Conservation (phyloP, 331 rosid species). For the Quercus phellos region DNA sequence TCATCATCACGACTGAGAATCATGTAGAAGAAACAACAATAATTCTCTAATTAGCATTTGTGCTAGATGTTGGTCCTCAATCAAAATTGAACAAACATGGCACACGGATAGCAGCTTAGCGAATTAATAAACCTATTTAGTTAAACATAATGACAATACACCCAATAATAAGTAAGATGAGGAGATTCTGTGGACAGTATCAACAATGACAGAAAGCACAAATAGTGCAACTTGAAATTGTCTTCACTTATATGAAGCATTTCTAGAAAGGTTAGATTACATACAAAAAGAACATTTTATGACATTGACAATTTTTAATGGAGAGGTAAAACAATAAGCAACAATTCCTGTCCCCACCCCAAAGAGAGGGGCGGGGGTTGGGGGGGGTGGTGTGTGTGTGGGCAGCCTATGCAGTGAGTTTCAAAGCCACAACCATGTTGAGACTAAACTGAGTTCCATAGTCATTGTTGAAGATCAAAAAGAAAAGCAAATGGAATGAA, state of each 20-base stretch:
- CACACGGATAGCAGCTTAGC: not conserved
- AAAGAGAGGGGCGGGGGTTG: too few species aligned
- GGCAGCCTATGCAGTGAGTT: not conserved
- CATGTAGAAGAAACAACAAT: too few species aligned
- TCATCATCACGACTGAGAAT: too few species aligned
- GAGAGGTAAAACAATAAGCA: not conserved
- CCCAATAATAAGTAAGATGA: not conserved
- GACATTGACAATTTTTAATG: too few species aligned
- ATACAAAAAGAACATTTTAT: too few species aligned
- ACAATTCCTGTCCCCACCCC: not conserved
- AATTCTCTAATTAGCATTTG: not conserved
- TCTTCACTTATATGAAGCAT: not conserved
- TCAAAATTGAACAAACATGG: not conserved
- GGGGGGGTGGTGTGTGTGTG: too few species aligned
- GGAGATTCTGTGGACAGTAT: not conserved
- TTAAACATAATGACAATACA: not conserved
- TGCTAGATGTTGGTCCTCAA: not conserved
- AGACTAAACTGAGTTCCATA: not conserved
- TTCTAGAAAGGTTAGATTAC: not conserved
- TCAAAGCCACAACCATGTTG: not conserved
- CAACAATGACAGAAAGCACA: not conserved
- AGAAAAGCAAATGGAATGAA: not conserved
- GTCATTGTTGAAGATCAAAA: not conserved
- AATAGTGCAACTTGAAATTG: not conserved
- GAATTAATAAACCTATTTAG: not conserved